phyloP scores from a whole-genome alignment of 495 filamentous ascomycete species.

The Cenococcum geophilum region DNA sequence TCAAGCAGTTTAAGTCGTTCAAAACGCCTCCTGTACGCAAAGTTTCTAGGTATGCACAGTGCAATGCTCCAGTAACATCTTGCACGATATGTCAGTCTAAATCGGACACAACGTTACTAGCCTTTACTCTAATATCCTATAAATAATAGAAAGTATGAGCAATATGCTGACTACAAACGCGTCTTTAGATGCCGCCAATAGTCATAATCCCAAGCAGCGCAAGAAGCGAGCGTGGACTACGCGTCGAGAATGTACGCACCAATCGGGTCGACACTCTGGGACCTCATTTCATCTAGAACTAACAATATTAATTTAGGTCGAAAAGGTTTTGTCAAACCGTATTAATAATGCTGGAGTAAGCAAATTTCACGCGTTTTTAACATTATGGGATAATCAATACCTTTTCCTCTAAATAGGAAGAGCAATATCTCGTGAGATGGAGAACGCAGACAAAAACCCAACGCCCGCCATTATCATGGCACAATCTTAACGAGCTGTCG shows the following conservation, averaged over 20 bases:
- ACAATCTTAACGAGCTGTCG: slow-evolving; percentile 32
- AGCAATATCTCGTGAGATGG: slow-evolving; percentile 39
- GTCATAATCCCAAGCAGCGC: slow-evolving; percentile 14
- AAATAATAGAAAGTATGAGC: not conserved
- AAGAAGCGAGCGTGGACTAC: slow-evolving; percentile 7
- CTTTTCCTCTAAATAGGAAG: slow-evolving; percentile 24
- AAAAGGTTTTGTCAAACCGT: slow-evolving; percentile 17
- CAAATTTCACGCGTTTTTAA: not conserved
- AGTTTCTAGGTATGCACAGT: too few relatives aligned
- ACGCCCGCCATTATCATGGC: slow-evolving; percentile 34
- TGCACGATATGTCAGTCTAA: not conserved
- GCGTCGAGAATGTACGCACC: slow-evolving; percentile 13
- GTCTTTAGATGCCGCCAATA: not conserved
- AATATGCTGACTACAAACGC: not conserved
- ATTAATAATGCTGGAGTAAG: slow-evolving; percentile 17
- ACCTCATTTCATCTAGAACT: not conserved
- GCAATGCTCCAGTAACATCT: too few relatives aligned
- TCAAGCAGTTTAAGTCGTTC: too few relatives aligned
- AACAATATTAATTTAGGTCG: slow-evolving; percentile 13
- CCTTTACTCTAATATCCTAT: not conserved
- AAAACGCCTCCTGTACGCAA: too few relatives aligned
- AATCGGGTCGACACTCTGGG: not conserved
- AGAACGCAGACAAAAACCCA: slow-evolving; percentile 4
- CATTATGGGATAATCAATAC: not conserved
- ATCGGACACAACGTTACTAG: not conserved